These are phyloP conservation scores for Scutellaria barbata DNA, from an alignment of 257 asterid species.

Conservation along the genomic window DNA sequence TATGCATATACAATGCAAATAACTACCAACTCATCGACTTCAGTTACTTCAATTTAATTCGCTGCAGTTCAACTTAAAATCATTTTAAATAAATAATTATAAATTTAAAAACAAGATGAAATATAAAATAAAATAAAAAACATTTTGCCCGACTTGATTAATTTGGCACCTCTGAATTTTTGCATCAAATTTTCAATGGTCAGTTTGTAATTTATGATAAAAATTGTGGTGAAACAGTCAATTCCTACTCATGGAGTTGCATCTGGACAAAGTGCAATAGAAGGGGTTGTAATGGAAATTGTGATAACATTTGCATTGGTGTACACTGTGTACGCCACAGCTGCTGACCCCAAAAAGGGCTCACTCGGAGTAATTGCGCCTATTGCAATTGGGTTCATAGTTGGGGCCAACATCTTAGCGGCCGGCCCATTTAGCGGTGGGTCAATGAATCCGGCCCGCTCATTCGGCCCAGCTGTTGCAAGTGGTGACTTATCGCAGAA, in stretches of 20 bases:
- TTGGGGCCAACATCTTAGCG: slow-evolving; percentile 74
- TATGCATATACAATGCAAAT: background rate
- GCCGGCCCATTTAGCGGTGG: slow-evolving; percentile 88
- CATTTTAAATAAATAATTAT: no score
- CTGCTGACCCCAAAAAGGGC: slow-evolving; percentile 82
- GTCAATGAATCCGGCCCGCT: slow-evolving; percentile 85
- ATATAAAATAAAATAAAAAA: no score
- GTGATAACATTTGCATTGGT: slow-evolving; percentile 71
- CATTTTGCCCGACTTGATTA: no score
- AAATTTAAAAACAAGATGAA: no score
- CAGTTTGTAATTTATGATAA: no score
- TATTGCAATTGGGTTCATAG: slow-evolving; percentile 76
- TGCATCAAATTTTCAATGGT: no score
- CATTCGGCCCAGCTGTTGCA: slow-evolving; percentile 77
- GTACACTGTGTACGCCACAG: slow-evolving; percentile 81
- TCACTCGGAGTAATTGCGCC: slow-evolving; percentile 71
- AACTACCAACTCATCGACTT: background rate
- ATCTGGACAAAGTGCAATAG: slow-evolving; percentile 49
- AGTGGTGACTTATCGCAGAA: slow-evolving; percentile 53
- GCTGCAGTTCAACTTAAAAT: no score
- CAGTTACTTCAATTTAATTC: no score
- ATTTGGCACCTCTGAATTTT: no score
- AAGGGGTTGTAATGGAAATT: slow-evolving; percentile 70
- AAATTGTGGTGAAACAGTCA: slow-evolving; percentile 46
- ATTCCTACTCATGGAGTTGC: slow-evolving; percentile 72